These are phyloP conservation scores for Metschnikowia vanudenii DNA, from an alignment of 805 yeast species.

Conservation along the genomic window DNA sequence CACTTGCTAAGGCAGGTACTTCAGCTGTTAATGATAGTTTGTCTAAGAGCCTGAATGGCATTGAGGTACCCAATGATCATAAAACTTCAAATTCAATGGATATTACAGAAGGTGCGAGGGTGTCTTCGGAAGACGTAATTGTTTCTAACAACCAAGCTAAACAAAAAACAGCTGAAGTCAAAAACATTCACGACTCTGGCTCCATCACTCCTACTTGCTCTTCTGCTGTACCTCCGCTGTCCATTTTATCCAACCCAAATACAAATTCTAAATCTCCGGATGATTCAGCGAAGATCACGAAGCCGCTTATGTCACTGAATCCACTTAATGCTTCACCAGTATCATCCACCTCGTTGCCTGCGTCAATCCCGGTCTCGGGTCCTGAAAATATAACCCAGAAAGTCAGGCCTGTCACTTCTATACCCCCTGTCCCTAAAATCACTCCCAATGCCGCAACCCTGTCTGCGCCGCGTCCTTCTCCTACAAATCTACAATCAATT, in stretches of 20 bases:
- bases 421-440: neutral
- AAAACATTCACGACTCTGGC: too few species aligned
- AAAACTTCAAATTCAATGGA: neutral
- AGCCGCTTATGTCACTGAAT: too few species aligned
- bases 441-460: neutral
- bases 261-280: too few species aligned
- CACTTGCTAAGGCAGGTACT: too few species aligned
- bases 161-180: neutral
- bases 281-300: too few species aligned
- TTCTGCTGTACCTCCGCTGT: too few species aligned
- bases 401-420: neutral
- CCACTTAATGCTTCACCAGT: too few species aligned
- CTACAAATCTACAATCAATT: constrained; percentile 49
- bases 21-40: too few species aligned
- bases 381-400: neutral
- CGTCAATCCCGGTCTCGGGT: neutral
- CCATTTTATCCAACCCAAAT: too few species aligned
- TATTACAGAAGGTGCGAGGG: neutral
- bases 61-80: neutral
- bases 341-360: too few species aligned
- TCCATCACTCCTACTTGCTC: too few species aligned
- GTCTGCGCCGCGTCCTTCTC: constrained; percentile 12
- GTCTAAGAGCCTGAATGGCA: too few species aligned
- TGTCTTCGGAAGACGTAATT: neutral
- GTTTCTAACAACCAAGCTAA: neutral